A percentile compares a stretch with the other conserved stretches of the same genome.
Evolutionary conservation across 768 basidiomycete species (phyloP).

Genomic region (Dentipellis fragilis): DNA sequence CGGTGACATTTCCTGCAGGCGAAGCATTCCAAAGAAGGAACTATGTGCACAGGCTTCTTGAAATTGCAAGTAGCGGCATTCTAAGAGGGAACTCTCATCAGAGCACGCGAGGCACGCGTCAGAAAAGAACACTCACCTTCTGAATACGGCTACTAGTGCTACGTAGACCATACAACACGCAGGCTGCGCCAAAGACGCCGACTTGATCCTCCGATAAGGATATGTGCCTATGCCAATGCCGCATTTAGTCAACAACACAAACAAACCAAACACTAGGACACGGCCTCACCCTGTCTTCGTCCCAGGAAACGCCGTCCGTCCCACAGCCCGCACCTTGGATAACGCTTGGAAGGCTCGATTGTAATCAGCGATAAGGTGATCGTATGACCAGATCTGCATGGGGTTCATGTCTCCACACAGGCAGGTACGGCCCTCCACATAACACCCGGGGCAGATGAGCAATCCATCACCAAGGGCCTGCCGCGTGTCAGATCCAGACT

Average conservation of each 20-base stretch:
- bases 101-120: too few relatives aligned
- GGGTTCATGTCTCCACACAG: conserved; percentile 50
- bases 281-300: conserved; percentile 1
- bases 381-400: conserved; percentile 44
- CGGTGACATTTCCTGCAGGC: conserved; percentile 28
- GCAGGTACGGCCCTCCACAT: conserved; percentile 71
- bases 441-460: conserved; percentile 61
- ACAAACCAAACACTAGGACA: background rate
- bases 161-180: background rate
- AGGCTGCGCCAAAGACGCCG: background rate
- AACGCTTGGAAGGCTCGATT: conserved; percentile 27
- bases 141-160: too few relatives aligned
- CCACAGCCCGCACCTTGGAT: background rate
- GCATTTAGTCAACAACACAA: too few relatives aligned
- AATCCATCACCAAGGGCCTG: conserved; percentile 30
- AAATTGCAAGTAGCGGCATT: too few relatives aligned
- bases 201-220: background rate
- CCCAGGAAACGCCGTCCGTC: background rate
- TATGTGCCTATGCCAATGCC: background rate
- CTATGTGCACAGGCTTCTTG: background rate
- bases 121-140: too few relatives aligned
- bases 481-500: conserved; percentile 6
- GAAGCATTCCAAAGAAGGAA: background rate
- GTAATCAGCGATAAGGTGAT: conserved; percentile 33
- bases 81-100: too few relatives aligned